Evolutionary conservation across 768 basidiomycete genomes (phyloP), one percentile per base, ranked within the genome.

Genomic region (Amanita phalloides): DNA sequence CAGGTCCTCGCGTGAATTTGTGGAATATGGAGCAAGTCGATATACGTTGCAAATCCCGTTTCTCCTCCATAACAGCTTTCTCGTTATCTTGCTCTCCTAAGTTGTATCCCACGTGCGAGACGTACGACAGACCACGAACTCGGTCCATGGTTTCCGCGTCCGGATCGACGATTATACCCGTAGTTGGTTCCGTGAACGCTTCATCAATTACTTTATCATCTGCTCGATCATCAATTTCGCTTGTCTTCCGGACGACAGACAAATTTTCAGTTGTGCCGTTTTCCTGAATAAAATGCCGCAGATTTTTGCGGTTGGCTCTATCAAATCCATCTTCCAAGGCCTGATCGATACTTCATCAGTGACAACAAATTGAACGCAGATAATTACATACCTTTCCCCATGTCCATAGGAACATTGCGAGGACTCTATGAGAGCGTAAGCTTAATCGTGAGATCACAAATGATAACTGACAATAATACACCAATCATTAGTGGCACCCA

Each of bases 401-500:
- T 3, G 78, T 77, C 81, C 82, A 86, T 51, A 84, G 75, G 0
- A 70, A 59, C 78, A 84, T 82, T 43, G 77, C 56, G 2, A 61
- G 14, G 47, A 69, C 57, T 7, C 75, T 75, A 49, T 14, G 33
- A 38, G 17, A 45, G n/a, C 36, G 9, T 53, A 17, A 49, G 44
- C 35, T 14, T 45, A 38, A 7, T 17, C 10, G 4, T 32, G 26
- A 1, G 10, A 44, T 6, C 20, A 9, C 28, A 35, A 28, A 42
- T 5, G 11, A 48, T 3, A 17, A 57, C 74, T 55, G 49, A 75
- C 73, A 84, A 61, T 11, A 80, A 58, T 2, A 64, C 20, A 4
- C 81, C 83, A 37, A 84, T 71, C 59, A 73, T 69, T 9, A 86
- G 68, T 1, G 84, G 79, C 7, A 84, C 81, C 80, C 82, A 86